A percentile compares a stretch with the other conserved stretches of the same genome.
phyloP scores from a whole-genome alignment of 2,329 filamentous ascomycete genomes.

The Claviceps pazoutovae region DNA sequence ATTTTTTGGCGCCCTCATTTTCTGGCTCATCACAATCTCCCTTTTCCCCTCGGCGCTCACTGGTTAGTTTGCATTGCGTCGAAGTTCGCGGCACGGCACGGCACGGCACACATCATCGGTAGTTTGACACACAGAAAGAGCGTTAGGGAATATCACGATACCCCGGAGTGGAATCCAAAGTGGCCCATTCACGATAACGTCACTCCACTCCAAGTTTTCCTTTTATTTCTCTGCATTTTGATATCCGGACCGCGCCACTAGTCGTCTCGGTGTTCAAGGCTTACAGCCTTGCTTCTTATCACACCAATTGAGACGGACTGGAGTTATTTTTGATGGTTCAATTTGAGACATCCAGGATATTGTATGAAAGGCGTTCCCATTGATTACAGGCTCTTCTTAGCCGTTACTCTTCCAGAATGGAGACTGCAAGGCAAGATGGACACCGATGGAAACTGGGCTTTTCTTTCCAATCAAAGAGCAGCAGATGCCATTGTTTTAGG shows the following conservation, averaged over 20 bases:
- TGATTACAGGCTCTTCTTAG: neutral
- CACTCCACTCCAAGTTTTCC: slow-evolving; percentile 21
- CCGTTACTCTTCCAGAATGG: neutral
- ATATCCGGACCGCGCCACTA: neutral
- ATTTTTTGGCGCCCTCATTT: neutral
- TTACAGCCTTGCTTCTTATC: neutral
- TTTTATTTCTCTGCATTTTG: neutral
- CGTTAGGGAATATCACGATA: slow-evolving; percentile 24
- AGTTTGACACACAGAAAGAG: slow-evolving; percentile 19
- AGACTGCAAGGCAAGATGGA: neutral
- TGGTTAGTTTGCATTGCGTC: neutral
- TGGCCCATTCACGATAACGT: slow-evolving; percentile 18
- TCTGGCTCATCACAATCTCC: neutral
- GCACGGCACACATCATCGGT: slow-evolving; percentile 14
- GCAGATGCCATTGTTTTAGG: neutral
- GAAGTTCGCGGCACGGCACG: slow-evolving; percentile 8
- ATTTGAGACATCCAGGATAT: slow-evolving; percentile 5
- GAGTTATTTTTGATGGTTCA: neutral
- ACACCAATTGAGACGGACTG: neutral
- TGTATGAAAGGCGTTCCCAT: slow-evolving; percentile 5
- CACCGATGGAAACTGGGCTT: neutral
- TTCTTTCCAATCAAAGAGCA: neutral
- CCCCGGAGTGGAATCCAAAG: slow-evolving; percentile 25
- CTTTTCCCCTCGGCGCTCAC: neutral
- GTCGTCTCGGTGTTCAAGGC: neutral